Conservation (phyloP, 495 filamentous ascomycete species). For the Daldinia concentrica region DNA sequence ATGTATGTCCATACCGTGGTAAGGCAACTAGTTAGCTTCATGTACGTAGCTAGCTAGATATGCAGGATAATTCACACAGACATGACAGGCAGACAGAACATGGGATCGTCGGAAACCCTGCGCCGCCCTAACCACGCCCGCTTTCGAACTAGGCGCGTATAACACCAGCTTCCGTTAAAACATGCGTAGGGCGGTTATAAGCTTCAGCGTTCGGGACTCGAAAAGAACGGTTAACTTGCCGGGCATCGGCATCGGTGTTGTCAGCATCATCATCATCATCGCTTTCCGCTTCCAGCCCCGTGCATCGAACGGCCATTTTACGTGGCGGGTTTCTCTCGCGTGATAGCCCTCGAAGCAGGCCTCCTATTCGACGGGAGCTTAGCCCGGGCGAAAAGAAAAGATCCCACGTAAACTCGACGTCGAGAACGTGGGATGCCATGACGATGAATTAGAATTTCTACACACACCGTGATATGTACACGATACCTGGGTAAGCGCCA, state of each 20-base stretch:
- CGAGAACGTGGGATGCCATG: background rate
- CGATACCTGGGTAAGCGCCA: constrained; percentile 24
- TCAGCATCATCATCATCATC: background rate
- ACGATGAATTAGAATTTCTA: background rate
- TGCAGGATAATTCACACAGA: background rate
- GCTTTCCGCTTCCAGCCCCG: constrained; percentile 29
- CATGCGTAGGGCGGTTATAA: no score
- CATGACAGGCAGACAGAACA: background rate
- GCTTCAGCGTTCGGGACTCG: background rate
- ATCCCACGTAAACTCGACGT: no score
- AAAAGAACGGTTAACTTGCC: background rate
- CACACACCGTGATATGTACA: background rate
- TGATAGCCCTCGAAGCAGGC: background rate
- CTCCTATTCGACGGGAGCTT: constrained; percentile 27
- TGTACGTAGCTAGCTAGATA: background rate
- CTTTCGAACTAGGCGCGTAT: background rate
- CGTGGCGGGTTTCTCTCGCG: constrained; percentile 12
- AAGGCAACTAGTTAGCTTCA: background rate
- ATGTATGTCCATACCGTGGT: background rate
- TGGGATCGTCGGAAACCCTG: constrained; percentile 8
- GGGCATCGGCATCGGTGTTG: background rate
- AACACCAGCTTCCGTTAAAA: background rate
- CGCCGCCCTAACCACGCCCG: background rate
- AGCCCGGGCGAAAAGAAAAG: background rate
- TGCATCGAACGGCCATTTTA: constrained; percentile 17